Conservation (phyloP, 2,329 filamentous ascomycete species). For the Hysterium pulicare region DNA sequence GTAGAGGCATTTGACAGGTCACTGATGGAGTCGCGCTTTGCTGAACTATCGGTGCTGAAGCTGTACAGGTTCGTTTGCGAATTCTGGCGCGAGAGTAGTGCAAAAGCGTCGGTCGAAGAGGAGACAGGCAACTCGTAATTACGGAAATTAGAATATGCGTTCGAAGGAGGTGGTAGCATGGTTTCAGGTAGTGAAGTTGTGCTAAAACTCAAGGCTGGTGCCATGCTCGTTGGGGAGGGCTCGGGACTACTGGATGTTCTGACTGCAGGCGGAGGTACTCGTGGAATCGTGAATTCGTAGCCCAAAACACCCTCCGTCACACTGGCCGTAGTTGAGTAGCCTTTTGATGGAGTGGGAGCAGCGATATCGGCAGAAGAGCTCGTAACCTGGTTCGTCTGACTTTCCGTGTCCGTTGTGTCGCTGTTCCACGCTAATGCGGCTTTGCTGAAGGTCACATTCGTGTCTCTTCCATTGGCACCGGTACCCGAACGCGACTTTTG, state of each 20-base stretch:
- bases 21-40: slow-evolving; percentile 26
- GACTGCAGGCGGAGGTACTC: no score
- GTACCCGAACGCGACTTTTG: slow-evolving; percentile 11
- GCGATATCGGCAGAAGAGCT: slow-evolving; percentile 9
- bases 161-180: slow-evolving; percentile 16
- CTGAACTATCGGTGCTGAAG: slow-evolving; percentile 33
- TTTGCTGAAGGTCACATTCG: slow-evolving; percentile 16
- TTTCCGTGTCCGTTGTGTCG: slow-evolving; percentile 11
- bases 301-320: slow-evolving; percentile 10
- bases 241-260: slow-evolving; percentile 10
- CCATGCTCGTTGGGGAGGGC: slow-evolving; percentile 6
- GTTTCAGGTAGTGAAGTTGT: slow-evolving; percentile 20
- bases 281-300: slow-evolving; percentile 12
- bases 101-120: slow-evolving; percentile 15
- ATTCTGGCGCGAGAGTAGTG: slow-evolving; percentile 23
- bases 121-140: slow-evolving; percentile 18
- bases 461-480: slow-evolving; percentile 7
- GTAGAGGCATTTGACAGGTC: slow-evolving; percentile 23
- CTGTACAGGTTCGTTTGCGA: slow-evolving; percentile 38
- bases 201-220: slow-evolving; percentile 22
- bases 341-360: slow-evolving; percentile 7
- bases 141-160: slow-evolving; percentile 24
- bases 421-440: slow-evolving; percentile 19
- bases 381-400: slow-evolving; percentile 6
- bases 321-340: slow-evolving; percentile 6